Evolutionary conservation across 106 monocot genomes (phyloP), one percentile per base, ranked within the genome.

Genomic region (Allium sativum): DNA sequence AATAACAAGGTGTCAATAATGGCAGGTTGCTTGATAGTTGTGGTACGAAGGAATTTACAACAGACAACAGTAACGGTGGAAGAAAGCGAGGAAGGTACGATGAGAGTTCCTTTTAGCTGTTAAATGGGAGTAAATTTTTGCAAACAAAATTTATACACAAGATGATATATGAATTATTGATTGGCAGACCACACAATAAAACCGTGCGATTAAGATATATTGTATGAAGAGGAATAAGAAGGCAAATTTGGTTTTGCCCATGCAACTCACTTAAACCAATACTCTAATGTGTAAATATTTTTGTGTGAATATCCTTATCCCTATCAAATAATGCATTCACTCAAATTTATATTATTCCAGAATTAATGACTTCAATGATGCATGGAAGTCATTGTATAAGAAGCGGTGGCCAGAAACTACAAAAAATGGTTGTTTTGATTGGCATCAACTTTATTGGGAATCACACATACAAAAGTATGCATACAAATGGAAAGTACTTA

Each of bases 381-480:
- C 64, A 18, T 72, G 72, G 72, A 55, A 72, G 57, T 19, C 16
- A 42, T 64, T 72, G 16, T 65, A 72, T 65, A 72, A 56, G 64
- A 56, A 57, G 56, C 72, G 72, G 15, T 72, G 72, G 72, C 64
- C 72, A 7, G 64, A 21, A 57, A 31, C 46, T 16, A 18, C 48
- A 63, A 62, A 59, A 62, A 13, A 44, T 31, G 7, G 18, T 16
- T 51, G 47, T 72, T 13, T 19, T 56, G 64, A 72, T 50, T 72
- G 72, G 72, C 72, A 58, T 15, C 72, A 65, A 22, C 48, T 72
- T 56, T 72, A 72, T 42, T 72, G 72, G 71, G 72, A 72, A 46
- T 18, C 44, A 40, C 72, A 72, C 64, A 42, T 72, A 56, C 72
- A 72, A 57, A 64, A 58, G 64, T 72, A 72, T 52, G 48, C 12